Conservation (phyloP, 2,329 filamentous ascomycete genomes). For the Penicillium brevicompactum region DNA sequence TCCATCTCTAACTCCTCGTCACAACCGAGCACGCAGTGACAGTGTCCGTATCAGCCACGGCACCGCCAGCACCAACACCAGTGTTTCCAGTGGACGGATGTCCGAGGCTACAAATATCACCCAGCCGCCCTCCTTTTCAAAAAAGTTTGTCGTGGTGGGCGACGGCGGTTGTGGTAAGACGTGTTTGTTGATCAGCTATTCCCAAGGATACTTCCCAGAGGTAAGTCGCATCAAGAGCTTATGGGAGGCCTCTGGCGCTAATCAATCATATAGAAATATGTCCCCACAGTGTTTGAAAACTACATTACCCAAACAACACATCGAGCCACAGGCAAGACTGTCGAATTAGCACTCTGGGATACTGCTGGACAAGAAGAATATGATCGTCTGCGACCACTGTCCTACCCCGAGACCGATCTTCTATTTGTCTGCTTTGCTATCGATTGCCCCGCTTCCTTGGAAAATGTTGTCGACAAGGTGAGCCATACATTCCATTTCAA, state of each 20-base stretch:
- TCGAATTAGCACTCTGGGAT: conserved; percentile 97
- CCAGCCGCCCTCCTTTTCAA: conserved; percentile 89
- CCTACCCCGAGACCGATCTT: conserved; percentile 96
- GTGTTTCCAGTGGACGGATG: conserved; percentile 70
- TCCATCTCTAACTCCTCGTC: conserved; percentile 44
- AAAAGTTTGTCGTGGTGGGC: conserved; percentile 98
- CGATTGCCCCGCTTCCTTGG: conserved; percentile 95
- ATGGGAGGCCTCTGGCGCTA: not conserved
- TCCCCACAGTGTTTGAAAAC: conserved; percentile 98
- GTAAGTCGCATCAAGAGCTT: conserved; percentile 54
- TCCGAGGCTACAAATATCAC: conserved; percentile 83
- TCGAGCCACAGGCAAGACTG: conserved; percentile 82
- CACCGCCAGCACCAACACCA: conserved; percentile 83
- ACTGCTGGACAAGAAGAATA: conserved; percentile 99
- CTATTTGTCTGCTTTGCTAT: conserved; percentile 99
- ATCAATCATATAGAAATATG: conserved; percentile 77
- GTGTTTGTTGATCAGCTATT: conserved; percentile 97
- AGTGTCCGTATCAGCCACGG: conserved; percentile 78
- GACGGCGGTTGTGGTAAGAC: conserved; percentile 99
- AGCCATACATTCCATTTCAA: conserved; percentile 17
- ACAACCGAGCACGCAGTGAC: conserved; percentile 54
- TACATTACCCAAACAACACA: conserved; percentile 98
- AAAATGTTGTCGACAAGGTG: conserved; percentile 99
- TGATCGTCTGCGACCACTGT: conserved; percentile 90
- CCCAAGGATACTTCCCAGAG: conserved; percentile 98